phyloP scores from a whole-genome alignment of 2,329 filamentous ascomycete genomes.

The Cladophialophora bantiana region DNA sequence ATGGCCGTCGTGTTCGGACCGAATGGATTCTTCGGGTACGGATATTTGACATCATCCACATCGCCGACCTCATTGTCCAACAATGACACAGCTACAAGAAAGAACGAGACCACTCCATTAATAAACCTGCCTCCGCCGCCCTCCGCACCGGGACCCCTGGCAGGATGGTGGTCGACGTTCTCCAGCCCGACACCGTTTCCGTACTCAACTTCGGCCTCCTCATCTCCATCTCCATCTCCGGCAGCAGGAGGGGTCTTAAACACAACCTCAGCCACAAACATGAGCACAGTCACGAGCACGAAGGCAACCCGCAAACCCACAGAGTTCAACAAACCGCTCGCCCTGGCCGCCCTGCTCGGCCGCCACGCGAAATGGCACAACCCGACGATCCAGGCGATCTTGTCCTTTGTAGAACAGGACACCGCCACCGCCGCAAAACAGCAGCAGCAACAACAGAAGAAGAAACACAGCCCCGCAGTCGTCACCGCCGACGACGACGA shows the following conservation, averaged over 20 bases:
- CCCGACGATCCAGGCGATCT: constrained; percentile 52
- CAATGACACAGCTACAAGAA: constrained; percentile 39
- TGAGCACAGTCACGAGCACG: constrained; percentile 15
- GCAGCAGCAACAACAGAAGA: neutral
- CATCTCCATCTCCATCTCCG: neutral
- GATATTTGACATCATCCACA: constrained; percentile 42
- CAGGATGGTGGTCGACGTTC: constrained; percentile 57
- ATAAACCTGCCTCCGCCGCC: constrained; percentile 18
- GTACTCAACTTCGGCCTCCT: constrained; percentile 2
- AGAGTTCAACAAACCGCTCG: constrained; percentile 27
- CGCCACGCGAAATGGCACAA: constrained; percentile 57
- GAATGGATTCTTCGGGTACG: constrained; percentile 61
- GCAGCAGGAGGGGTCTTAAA: neutral
- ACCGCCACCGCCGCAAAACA: neutral
- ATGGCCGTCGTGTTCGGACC: constrained; percentile 56
- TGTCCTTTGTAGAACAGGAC: constrained; percentile 47
- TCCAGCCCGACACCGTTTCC: constrained; percentile 25
- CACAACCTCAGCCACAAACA: neutral
- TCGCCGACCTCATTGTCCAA: constrained; percentile 37
- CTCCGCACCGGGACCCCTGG: constrained; percentile 42
- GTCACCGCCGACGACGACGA: neutral
- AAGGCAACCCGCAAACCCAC: constrained; percentile 17
- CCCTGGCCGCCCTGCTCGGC: constrained; percentile 42
- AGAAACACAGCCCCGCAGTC: too few relatives aligned
- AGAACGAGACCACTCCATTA: neutral